Base-by-base conservation (phyloP, 768 basidiomycete genomes). In the Boletus sensibilis region DNA sequence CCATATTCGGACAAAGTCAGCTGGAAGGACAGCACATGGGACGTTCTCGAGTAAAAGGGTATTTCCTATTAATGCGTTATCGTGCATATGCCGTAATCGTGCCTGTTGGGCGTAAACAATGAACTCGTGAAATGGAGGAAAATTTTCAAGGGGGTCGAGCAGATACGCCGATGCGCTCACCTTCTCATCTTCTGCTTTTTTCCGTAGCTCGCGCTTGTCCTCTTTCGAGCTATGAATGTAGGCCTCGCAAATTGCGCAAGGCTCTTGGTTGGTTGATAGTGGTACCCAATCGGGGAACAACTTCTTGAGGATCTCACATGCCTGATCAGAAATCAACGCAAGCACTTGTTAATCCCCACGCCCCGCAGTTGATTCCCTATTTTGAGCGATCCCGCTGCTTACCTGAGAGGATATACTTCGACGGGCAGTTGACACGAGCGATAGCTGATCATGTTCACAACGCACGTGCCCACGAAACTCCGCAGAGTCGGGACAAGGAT, bases 171-270 rank as follows among this genome's bases (percentile, higher is more conserved):
- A 47, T n/a, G 14, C 53, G 29, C 54, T 47, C 52, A 87, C 91
- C 84, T 90, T 92, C 73, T 92, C 91, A 20, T 87, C 84, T 66
- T 91, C 91, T 25, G 87, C 87, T 53, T 77, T 80, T 67, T 78
- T 85, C 39, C 87, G 83, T 40, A 79, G 59, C 59, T 83, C 85
- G 39, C 78, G 80, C 63, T 81, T 87, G 57, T 83, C 85, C 64
- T 84, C 84, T 64, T 79, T 82, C 8, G 81, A 83, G 34, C 75
- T 77, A 47, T 83, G 78, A 20, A 81, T 73, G 12, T 76, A 68
- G 2, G 78, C 78, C 54, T 84, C 81, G 62, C 92, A 94, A n/a
- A 85, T 62, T 3, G 79, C 64, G 61, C 92, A 94, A 16, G 73
- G 68, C 52, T 85, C 83, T 29, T 72, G 64, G 42, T 79, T 72